Base-by-base conservation (phyloP, 768 basidiomycete species). In the Mycena metata region DNA sequence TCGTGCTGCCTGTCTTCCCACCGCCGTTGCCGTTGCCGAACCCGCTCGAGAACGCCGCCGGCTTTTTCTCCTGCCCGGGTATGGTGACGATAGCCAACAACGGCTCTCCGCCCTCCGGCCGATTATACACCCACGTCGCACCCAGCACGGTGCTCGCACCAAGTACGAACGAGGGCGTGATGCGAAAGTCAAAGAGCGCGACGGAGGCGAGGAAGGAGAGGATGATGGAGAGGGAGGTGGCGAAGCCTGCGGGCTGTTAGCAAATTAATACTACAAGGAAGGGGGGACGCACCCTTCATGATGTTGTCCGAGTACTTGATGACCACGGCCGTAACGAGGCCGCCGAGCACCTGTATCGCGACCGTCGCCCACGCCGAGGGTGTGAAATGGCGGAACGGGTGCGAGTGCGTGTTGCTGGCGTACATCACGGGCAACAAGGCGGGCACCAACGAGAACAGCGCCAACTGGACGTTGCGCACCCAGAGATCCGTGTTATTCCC, bases 221-320 rank as follows among this genome's bases (percentile, higher is more conserved):
- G 64, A 99, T 90, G 81, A 99, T 99, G 69, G 93, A 93, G 47
- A 99, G 86, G 69, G 90, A 92, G 2, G 97, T 99, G 6, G 97
- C 97, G 75, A 99, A 99, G n/a, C 97, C 30, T 30, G 30, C 30
- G 30, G 3, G 30, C 30, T 3, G 30, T 30, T 30, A 30, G 30
- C 6, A 30, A 30, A 30, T 30, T 30, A 30, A n/a, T n/a, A n/a
- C n/a, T n/a, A n/a, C n/a, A n/a, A 30, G 30, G 3, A 30, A 30
- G 6, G 30, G 30, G 30, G 3, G 30, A 30, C 30, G 3, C 30
- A 30, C 30, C 97, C 77, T 98, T 97, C 75, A 95, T 84, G 73
- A 94, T 95, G 77, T 98, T 98, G 80, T 96, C 95, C 63, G 94
- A 93, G 76, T 98, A 97, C 78, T 96, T 95, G 86, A 99, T 99